Percentiles rank a stretch among this genome's conserved stretches.
These are phyloP conservation scores for Fonsecaea erecta DNA, from an alignment of 2,329 filamentous ascomycete genomes.

Conservation along the genomic window DNA sequence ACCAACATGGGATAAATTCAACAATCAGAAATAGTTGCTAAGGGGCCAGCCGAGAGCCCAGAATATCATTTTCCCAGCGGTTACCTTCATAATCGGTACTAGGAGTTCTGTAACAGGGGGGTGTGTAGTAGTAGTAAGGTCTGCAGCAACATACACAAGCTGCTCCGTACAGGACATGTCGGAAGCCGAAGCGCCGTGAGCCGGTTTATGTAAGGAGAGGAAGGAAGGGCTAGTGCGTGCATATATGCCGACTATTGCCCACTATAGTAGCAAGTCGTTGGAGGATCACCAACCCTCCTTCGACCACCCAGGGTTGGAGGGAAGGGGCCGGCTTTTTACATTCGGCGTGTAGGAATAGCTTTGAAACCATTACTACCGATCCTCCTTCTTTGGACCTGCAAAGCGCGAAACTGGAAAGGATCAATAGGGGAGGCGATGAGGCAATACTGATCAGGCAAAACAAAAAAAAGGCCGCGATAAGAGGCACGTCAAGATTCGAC, in stretches of 20 bases:
- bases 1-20: neutral
- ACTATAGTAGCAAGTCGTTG: too few relatives aligned
- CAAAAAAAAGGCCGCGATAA: neutral
- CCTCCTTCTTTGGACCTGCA: too few relatives aligned
- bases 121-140: neutral
- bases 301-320: too few relatives aligned
- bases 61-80: too few relatives aligned
- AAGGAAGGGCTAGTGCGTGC: neutral
- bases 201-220: slow-evolving; percentile 1
- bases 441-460: neutral
- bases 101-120: neutral
- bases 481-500: neutral
- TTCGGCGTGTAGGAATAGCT: neutral
- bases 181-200: slow-evolving; percentile 12
- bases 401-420: neutral
- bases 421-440: neutral
- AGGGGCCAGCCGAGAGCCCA: too few relatives aligned
- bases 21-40: neutral
- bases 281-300: too few relatives aligned
- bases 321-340: neutral
- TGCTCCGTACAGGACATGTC: neutral
- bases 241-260: neutral
- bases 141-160: neutral
- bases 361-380: neutral
- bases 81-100: neutral